Evolutionary conservation across 2,329 filamentous ascomycete genomes (phyloP), one percentile per base, ranked within the genome.

Genomic region (Magnaporthiopsis poae): DNA sequence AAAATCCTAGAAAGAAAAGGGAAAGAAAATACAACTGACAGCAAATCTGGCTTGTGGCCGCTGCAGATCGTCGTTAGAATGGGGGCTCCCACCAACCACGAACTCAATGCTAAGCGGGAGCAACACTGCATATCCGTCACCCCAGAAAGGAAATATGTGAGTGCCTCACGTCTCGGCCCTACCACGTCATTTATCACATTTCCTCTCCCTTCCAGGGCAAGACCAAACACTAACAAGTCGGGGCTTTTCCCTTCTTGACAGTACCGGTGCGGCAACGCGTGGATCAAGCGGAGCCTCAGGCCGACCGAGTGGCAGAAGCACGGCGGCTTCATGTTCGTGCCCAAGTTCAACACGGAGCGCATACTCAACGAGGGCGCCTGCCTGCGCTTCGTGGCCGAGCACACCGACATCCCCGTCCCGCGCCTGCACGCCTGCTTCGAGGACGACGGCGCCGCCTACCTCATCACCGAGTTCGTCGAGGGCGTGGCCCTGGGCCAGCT

Each of bases 251-350:
- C 33, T 27, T 35, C 21, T 15, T 29, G 4, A 68, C 74, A 75
- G 62, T 75, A 73, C 64, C 71, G 71, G 27, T 68, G 68, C 35
- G 73, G 68, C n/a, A 65, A 65, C 21, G 67, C 70, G 33, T 75
- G 73, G 60, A 72, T 76, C 66, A 77, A 77, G 65, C 70, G 73
- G 35, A 75, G 67, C 62, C 70, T 77, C 18, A 71, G 74, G 13
- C 72, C 73, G 1, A 66, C 27, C 29, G 75, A 77, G 67, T 76
- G 73, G 63, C 70, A 70, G 33, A 72, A 69, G 13, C 71, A 72
- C 8, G 70, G 69, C 67, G 68, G 69, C n/a, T 72, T 71, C 12
- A 69, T 74, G 52, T 69, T 74, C 66, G 68, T 75, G 13, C 75
- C 75, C n/a, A 71, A 69, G 9, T 66, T 75, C 35, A 67, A 71